These are phyloP conservation scores for Orbilia blumenaviensis DNA, from an alignment of 2,329 filamentous ascomycete genomes.

Conservation along the genomic window DNA sequence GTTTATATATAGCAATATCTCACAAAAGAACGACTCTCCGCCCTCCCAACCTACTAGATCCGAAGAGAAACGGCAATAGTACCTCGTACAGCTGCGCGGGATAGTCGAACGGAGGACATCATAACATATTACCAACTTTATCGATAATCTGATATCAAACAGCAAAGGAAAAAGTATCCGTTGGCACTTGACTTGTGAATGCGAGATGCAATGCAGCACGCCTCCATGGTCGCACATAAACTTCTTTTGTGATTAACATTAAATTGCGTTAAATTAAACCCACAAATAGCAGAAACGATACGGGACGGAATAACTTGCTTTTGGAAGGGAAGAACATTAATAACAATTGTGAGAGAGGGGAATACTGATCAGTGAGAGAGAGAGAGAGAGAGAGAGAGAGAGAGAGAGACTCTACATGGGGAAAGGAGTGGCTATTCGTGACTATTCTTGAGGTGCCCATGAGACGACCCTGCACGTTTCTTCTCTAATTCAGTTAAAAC, in stretches of 20 bases:
- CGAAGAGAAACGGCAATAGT: too few species aligned
- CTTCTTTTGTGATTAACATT: neutral
- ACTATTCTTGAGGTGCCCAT: too few species aligned
- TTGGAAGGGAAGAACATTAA: too few species aligned
- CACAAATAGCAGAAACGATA: neutral
- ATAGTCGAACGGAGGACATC: neutral
- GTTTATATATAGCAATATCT: neutral
- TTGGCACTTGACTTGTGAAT: neutral
- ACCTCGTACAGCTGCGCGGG: neutral
- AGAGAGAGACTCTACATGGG: too few species aligned
- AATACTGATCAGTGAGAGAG: too few species aligned
- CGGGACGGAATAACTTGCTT: too few species aligned
- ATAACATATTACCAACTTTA: neutral
- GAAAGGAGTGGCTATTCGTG: too few species aligned
- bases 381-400: too few species aligned
- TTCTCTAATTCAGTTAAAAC: constrained; percentile 2
- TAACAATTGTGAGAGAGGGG: too few species aligned
- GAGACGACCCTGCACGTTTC: too few species aligned
- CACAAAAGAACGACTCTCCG: neutral
- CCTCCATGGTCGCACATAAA: neutral
- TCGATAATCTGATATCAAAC: neutral
- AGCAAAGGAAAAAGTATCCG: neutral
- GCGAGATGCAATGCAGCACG: neutral
- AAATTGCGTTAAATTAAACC: neutral
- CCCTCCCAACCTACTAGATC: too few species aligned